Evolutionary conservation across 441 rosid genomes (phyloP).

Genomic region (Euphorbia schlechtendalii): DNA sequence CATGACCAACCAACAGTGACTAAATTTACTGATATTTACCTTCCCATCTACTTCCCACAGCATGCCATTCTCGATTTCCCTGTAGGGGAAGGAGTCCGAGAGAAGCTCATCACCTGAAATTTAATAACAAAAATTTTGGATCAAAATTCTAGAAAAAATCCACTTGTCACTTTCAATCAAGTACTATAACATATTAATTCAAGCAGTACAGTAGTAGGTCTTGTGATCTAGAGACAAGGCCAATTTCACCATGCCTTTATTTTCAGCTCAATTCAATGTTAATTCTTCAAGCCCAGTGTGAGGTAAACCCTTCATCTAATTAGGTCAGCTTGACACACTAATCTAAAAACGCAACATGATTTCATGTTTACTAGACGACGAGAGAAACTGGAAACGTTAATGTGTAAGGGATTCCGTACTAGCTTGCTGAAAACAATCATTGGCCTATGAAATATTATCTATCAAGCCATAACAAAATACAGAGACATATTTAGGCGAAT

Average conservation of each 20-base stretch:
- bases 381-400: too few species aligned
- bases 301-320: not conserved
- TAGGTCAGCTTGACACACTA: not conserved
- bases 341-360: too few species aligned
- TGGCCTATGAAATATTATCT: too few species aligned
- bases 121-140: not conserved
- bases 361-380: too few species aligned
- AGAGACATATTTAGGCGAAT: too few species aligned
- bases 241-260: not conserved
- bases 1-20: not conserved
- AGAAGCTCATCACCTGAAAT: constrained; percentile 89
- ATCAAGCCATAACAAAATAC: too few species aligned
- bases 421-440: too few species aligned
- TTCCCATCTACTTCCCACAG: constrained; percentile 95
- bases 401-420: too few species aligned
- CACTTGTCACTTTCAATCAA: not conserved
- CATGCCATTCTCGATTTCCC: constrained; percentile 62
- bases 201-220: too few species aligned
- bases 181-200: not conserved
- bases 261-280: not conserved
- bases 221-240: too few species aligned
- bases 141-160: not conserved
- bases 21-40: constrained; percentile 29
- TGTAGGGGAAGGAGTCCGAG: constrained; percentile 86
- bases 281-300: not conserved